Conservation (phyloP, 495 filamentous ascomycete genomes). For the Penicillium psychrofluorescens region DNA sequence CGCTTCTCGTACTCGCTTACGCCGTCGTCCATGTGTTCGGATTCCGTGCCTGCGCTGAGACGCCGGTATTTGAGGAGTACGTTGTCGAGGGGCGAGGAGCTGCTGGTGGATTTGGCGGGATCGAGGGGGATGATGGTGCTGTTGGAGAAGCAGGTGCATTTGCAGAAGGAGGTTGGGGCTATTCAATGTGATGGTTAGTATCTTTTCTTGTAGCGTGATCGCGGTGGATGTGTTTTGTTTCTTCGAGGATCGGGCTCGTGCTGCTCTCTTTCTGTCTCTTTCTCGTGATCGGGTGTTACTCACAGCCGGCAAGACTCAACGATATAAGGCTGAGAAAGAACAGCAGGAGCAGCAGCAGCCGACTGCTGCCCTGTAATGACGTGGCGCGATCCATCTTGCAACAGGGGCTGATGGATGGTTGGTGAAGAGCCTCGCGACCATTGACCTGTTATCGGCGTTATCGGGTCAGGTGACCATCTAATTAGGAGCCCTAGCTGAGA, state of each 20-base stretch:
- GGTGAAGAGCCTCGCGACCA: slow-evolving; percentile 1
- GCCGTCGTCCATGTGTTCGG: not conserved
- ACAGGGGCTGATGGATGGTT: slow-evolving; percentile 1
- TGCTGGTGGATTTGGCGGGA: slow-evolving; percentile 19
- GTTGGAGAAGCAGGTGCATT: slow-evolving; percentile 92
- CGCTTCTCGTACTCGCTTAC: slow-evolving; percentile 4
- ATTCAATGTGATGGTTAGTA: too few relatives aligned
- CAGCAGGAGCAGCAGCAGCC: slow-evolving; percentile 10
- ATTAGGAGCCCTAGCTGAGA: too few relatives aligned
- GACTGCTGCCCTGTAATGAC: not conserved
- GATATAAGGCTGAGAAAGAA: slow-evolving; percentile 20
- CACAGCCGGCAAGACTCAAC: slow-evolving; percentile 24
- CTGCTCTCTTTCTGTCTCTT: too few relatives aligned
- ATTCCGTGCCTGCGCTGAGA: slow-evolving; percentile 4
- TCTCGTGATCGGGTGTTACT: slow-evolving; percentile 3
- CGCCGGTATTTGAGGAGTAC: slow-evolving; percentile 18
- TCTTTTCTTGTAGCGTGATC: slow-evolving; percentile 1
- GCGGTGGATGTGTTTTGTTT: not conserved
- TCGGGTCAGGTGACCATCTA: not conserved
- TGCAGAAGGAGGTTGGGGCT: slow-evolving; percentile 85
- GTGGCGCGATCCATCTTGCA: slow-evolving; percentile 5
- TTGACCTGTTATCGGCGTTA: slow-evolving; percentile 5
- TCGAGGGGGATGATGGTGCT: slow-evolving; percentile 70
- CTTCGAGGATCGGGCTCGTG: not conserved
- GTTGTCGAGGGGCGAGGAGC: slow-evolving; percentile 12